phyloP scores from a whole-genome alignment of 1,284 basidiomycete genomes.

The Fistulina hepatica region DNA sequence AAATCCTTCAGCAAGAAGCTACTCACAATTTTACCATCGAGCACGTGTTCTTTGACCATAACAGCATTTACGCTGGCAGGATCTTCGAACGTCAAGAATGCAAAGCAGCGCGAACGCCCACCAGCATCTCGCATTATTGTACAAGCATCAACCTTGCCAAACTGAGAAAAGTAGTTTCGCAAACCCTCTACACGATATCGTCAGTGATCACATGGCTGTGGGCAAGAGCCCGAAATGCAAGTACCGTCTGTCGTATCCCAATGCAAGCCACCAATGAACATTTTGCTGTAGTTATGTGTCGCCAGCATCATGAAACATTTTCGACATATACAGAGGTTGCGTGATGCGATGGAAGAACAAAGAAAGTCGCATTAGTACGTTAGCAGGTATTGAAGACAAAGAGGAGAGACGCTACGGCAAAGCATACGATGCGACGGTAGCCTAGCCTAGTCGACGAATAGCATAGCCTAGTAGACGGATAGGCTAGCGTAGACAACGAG shows the following conservation, averaged over 20 bases:
- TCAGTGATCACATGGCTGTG: slow-evolving; percentile 32
- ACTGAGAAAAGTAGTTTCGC: slow-evolving; percentile 79
- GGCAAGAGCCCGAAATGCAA: slow-evolving; percentile 25
- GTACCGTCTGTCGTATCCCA: slow-evolving; percentile 96
- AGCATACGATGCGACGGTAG: slow-evolving; percentile 45
- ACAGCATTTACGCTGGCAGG: slow-evolving; percentile 82
- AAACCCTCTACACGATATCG: slow-evolving; percentile 54
- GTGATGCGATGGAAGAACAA: slow-evolving; percentile 28
- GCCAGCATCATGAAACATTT: not conserved
- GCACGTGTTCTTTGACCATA: slow-evolving; percentile 78
- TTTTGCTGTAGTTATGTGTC: slow-evolving; percentile 60
- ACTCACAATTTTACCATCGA: slow-evolving; percentile 89
- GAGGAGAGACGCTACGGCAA: slow-evolving; percentile 51
- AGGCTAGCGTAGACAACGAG: slow-evolving; percentile 69
- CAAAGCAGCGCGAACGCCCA: slow-evolving; percentile 87
- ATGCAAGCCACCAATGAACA: slow-evolving; percentile 94
- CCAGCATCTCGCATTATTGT: slow-evolving; percentile 93
- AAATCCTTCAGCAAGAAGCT: slow-evolving; percentile 14
- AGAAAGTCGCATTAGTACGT: slow-evolving; percentile 67
- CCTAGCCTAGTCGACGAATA: no score
- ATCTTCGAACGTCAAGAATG: slow-evolving; percentile 87
- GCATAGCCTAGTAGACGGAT: slow-evolving; percentile 48
- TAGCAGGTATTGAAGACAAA: slow-evolving; percentile 63
- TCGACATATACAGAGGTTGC: slow-evolving; percentile 14
- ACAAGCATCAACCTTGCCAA: slow-evolving; percentile 84